Base-by-base conservation (phyloP, 2,329 filamentous ascomycete genomes). In the Neonectria sp. region DNA sequence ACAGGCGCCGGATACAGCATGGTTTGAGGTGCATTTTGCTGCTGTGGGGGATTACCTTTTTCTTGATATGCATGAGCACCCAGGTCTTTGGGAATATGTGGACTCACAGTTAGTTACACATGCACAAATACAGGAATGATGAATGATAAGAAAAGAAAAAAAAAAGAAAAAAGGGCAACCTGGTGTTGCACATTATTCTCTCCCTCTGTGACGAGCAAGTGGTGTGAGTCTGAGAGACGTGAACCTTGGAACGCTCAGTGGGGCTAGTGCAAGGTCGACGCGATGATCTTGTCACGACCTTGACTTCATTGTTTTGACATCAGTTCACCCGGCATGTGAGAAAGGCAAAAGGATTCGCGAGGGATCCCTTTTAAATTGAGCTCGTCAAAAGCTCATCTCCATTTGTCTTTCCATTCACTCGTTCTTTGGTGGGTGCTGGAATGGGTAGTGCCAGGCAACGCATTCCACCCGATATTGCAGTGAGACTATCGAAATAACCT, bases 361-460 rank as follows among this genome's bases (percentile, higher is more conserved):
- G 4, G 53, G 55, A 60, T 62, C 35, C 13, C 49, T 55, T 40
- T 29, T 60, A 45, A 12, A 56, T 24, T 4, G 49, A 59, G 53
- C 15, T 45, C 29, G 46, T 51, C 24, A 48, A 46, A 9, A 43
- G 57, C 17, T 68, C 60, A 68, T 73, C 48, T 67, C 29, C 48
- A 40, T 43, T 43, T 70, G 67, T 64, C 60, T 52, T 25, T 58
- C 55, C 59, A 63, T 63, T 60, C 45, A 35, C 29, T n/a, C 55
- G 58, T 33, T 65, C 63, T 70, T 73, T 72, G 68, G 63, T 46
- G 52, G 49, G 58, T 46, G 60, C 60, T 79, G 80, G 80, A 82
- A 82, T 82, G 80, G 68, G 69, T 77, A 66, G 76, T 75, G 68
- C 74, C 60, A 71, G 68, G 77, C 80, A 81, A 82, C 81, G 76